Base-by-base conservation (phyloP, 345 rosid species). In the Dimocarpus longan region DNA sequence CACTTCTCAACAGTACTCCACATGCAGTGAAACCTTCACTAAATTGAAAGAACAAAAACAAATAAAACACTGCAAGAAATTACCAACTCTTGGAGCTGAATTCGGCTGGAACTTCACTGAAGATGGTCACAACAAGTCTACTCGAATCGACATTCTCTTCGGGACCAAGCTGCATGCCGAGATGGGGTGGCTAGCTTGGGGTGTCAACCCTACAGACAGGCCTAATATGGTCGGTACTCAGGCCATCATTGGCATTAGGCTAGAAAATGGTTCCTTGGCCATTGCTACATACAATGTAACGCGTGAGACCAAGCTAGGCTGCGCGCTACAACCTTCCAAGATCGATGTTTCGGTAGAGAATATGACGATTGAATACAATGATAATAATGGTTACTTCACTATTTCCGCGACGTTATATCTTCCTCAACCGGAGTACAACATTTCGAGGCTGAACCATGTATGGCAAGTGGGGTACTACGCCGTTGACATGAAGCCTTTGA, bases 121-220 rank as follows among this genome's bases (percentile, higher is more conserved):
- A 0, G 32, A 13, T 1, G 72, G 70, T 32, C 39, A 18, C 8
- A 46, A 46, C 52, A 46, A 46, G 12, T 0, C 8, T 15, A 66
- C 52, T 1, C 59, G 16, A 50, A 37, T 89, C 11, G 80, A 85
- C 0, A 66, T 90, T 10, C 16, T 86, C 37, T 72, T 89, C 18
- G 90, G 89, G 59, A 69, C 66, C 0, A 77, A 40, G 67, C 48
- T 63, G 3, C 12, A 66, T 2, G 32, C 66, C 0, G 84, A 70
- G 5, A 21, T n/a, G 10, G 82, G 82, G 22, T 90, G 94, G 94
- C 70, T 90, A 5, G 94, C 89, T 5, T 90, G 94, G 94, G 91
- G 94, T 0, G 83, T 90, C 26, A 90, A 90, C 70, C 94, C 94
- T 0, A 5, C 19, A 2, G 9, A 52, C 6, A 7, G 6, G 43